Base-by-base conservation (phyloP, 169 alveolate genomes). In the Cryptosporidium muris region DNA sequence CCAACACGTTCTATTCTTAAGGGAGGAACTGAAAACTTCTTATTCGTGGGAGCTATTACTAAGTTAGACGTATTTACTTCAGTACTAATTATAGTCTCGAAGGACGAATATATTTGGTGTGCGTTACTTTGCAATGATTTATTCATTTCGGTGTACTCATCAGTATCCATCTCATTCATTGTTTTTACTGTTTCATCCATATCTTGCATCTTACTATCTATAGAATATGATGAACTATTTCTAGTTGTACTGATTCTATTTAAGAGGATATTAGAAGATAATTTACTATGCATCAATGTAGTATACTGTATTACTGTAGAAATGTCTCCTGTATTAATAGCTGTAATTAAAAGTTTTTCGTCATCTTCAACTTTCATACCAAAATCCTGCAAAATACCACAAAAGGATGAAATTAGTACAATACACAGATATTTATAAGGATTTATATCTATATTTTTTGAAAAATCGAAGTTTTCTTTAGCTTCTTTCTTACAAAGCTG, bases 1-100 rank as follows among this genome's bases (percentile, higher is more conserved):
- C 85, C 85, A 8, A 68, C 85, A 12, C 40, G 37, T 51, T 74
- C 85, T 48, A 74, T 63, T 36, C 43, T 74, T 56, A 74, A 49
- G 25, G 85, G 85, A 2, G 85, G 85, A 3, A 74, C 85, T 37
- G 67, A 68, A 54, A 68, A 74, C 45, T 58, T 74, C 34, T 74
- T 74, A 14, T 9, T 51, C 8, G 52, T 66, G n/a, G 8, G 51
- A 5, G 6, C 9, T 4, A 9, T 53, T 42, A 37, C 65, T n/a
- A 51, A 34, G 51, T 51, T 14, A 37, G 36, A 7, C n/a, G n/a
- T 38, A 3, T 36, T 45, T 8, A 54, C 36, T 12, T 66, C 81
- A 48, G 11, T 25, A 6, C 36, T 51, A 4, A 16, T 14, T 48
- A 45, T 5, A 65, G 12, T 16, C 5, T 48, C 81, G 51, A 34